Percentiles rank a stretch among this genome's conserved stretches.
These are phyloP conservation scores for Porodaedalea pini DNA, from an alignment of 1,284 basidiomycete species.

Conservation along the genomic window DNA sequence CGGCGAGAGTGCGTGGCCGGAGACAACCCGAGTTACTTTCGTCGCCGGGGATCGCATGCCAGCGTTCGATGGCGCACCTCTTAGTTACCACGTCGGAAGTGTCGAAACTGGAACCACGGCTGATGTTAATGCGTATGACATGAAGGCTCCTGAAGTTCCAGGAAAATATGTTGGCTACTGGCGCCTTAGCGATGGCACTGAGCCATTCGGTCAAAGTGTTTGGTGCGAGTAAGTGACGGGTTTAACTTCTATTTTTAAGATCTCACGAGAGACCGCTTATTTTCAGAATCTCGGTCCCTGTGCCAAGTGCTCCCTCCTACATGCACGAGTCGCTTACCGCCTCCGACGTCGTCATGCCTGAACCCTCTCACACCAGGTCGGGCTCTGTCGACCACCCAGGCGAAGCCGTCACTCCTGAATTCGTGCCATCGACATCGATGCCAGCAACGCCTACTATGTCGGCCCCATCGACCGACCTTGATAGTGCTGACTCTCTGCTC, in stretches of 20 bases:
- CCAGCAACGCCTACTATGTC: constrained; percentile 29
- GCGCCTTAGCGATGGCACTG: constrained; percentile 58
- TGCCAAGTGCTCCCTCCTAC: constrained; percentile 31
- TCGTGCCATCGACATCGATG: constrained; percentile 23
- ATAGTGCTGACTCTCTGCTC: constrained; percentile 15
- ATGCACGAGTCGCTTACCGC: constrained; percentile 49
- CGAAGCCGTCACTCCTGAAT: constrained; percentile 6
- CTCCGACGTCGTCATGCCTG: constrained; percentile 69
- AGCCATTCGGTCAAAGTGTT: constrained; percentile 66
- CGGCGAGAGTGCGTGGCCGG: constrained; percentile 63
- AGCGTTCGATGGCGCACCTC: constrained; percentile 31
- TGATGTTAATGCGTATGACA: constrained; percentile 67
- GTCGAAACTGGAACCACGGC: constrained; percentile 54
- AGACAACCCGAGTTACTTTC: constrained; percentile 59
- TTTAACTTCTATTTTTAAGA: constrained; percentile 16
- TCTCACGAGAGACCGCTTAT: constrained; percentile 17
- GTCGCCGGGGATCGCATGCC: constrained; percentile 58
- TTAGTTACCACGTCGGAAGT: constrained; percentile 46
- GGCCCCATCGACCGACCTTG: constrained; percentile 39
- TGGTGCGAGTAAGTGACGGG: constrained; percentile 63
- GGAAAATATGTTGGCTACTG: constrained; percentile 76
- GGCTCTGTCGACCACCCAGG: constrained; percentile 21
- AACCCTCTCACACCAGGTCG: constrained; percentile 30
- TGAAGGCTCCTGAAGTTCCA: constrained; percentile 74
- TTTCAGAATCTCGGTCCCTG: constrained; percentile 59